A percentile compares a stretch with the other conserved stretches of the same genome.
Evolutionary conservation across 495 filamentous ascomycete species (phyloP).

Genomic region (Aspergillus mulundensis): DNA sequence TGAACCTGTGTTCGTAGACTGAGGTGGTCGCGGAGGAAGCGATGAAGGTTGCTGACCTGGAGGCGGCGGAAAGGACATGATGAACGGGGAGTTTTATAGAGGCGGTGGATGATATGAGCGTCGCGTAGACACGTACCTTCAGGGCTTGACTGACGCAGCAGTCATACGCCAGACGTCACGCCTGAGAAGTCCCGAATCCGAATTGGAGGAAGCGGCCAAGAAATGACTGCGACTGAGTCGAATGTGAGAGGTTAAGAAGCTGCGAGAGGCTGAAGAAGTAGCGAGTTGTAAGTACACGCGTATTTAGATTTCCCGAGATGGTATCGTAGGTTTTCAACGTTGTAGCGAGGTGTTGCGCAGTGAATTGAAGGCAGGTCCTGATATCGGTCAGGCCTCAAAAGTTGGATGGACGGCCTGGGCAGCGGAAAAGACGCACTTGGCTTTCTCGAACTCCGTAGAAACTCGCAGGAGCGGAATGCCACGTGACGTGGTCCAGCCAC

Average conservation of each 20-base stretch:
- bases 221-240: background rate
- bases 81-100: slow-evolving; percentile 62
- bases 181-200: slow-evolving; percentile 30
- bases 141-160: slow-evolving; percentile 41
- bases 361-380: too few species aligned
- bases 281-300: too few species aligned
- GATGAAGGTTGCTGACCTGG: slow-evolving; percentile 75
- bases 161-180: slow-evolving; percentile 38
- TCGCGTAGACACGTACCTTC: slow-evolving; percentile 58
- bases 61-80: slow-evolving; percentile 92
- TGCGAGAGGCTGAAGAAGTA: background rate
- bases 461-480: background rate
- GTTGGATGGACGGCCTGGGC: background rate
- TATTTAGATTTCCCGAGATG: background rate
- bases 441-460: slow-evolving; percentile 5
- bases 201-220: background rate
- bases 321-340: too few species aligned
- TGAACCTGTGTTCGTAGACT: slow-evolving; percentile 56
- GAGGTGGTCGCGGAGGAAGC: slow-evolving; percentile 81
- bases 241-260: background rate
- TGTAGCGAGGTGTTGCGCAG: background rate
- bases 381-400: background rate
- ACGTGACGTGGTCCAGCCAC: slow-evolving; percentile 1
- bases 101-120: slow-evolving; percentile 26
- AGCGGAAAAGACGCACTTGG: slow-evolving; percentile 9